Conservation (phyloP, 768 basidiomycete species). For the Fibroporia radiculosa region DNA sequence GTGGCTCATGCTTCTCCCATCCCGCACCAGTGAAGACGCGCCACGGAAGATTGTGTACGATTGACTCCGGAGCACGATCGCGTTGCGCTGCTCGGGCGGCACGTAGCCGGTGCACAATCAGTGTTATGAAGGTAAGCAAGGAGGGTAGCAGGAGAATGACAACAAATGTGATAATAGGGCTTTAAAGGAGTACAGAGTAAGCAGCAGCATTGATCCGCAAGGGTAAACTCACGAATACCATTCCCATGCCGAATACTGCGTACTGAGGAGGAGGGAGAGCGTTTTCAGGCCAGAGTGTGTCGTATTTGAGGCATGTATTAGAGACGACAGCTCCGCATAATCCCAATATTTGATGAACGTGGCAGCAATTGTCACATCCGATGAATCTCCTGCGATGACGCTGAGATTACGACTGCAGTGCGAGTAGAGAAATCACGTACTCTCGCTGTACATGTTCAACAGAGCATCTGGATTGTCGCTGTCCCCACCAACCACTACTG, state of each 20-base stretch:
- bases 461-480: conserved; percentile 69
- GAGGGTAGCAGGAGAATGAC: conserved; percentile 88
- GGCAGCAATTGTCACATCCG: conserved; percentile 76
- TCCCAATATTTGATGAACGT: conserved; percentile 86
- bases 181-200: conserved; percentile 21
- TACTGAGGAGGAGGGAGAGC: conserved; percentile 67
- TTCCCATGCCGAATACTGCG: conserved; percentile 80
- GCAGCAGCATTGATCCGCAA: neutral
- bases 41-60: conserved; percentile 76
- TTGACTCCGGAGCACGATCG: conserved; percentile 75
- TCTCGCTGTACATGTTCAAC: conserved; percentile 89
- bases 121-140: conserved; percentile 79
- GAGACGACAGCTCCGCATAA: conserved; percentile 58
- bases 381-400: conserved; percentile 59
- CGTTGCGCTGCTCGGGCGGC: conserved; percentile 74
- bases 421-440: conserved; percentile 32
- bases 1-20: conserved; percentile 58
- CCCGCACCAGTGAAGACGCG: conserved; percentile 73
- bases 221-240: conserved; percentile 74
- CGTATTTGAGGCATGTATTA: conserved; percentile 69
- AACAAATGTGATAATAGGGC: conserved; percentile 80
- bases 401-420: conserved; percentile 5
- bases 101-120: conserved; percentile 84
- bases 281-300: conserved; percentile 73
- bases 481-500: conserved; percentile 88